Conservation (phyloP, 306 rosid species). For the Lupinus albus region DNA sequence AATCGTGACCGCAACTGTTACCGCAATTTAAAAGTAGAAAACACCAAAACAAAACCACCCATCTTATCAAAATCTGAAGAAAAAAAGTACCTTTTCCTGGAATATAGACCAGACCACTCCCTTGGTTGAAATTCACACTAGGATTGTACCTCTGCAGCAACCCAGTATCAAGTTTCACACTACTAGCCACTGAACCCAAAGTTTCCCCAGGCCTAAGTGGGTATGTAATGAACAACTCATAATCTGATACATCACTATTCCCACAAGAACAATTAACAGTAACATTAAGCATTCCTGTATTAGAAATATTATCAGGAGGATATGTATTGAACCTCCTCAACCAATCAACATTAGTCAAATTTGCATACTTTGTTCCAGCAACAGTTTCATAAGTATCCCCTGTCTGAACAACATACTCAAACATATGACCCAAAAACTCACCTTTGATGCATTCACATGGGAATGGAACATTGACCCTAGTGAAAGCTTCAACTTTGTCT, state of each 20-base stretch:
- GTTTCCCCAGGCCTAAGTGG: slow-evolving; percentile 60
- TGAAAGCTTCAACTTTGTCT: slow-evolving; percentile 27
- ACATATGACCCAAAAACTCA: slow-evolving; percentile 56
- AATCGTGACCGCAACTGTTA: no score
- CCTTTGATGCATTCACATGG: slow-evolving; percentile 55
- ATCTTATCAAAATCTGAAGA: background rate
- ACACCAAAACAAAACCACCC: no score
- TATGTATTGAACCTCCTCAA: slow-evolving; percentile 54
- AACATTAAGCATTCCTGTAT: slow-evolving; percentile 53
- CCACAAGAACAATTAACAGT: slow-evolving; percentile 83
- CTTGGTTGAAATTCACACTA: slow-evolving; percentile 62
- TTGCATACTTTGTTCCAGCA: slow-evolving; percentile 45
- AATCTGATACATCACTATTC: slow-evolving; percentile 43
- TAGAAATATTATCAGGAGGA: slow-evolving; percentile 39
- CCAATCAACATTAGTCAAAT: slow-evolving; percentile 58
- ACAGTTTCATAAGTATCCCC: slow-evolving; percentile 54
- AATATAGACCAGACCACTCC: slow-evolving; percentile 60
- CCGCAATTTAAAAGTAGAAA: no score
- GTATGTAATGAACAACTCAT: slow-evolving; percentile 73
- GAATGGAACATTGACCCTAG: slow-evolving; percentile 65
- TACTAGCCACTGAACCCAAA: slow-evolving; percentile 41
- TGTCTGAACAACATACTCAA: slow-evolving; percentile 40
- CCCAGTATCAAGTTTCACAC: background rate
- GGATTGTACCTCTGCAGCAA: slow-evolving; percentile 68
- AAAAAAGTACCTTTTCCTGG: slow-evolving; percentile 73